Conservation (phyloP, 192 early-diverging fungal genomes). For the Podila clonocystis region DNA sequence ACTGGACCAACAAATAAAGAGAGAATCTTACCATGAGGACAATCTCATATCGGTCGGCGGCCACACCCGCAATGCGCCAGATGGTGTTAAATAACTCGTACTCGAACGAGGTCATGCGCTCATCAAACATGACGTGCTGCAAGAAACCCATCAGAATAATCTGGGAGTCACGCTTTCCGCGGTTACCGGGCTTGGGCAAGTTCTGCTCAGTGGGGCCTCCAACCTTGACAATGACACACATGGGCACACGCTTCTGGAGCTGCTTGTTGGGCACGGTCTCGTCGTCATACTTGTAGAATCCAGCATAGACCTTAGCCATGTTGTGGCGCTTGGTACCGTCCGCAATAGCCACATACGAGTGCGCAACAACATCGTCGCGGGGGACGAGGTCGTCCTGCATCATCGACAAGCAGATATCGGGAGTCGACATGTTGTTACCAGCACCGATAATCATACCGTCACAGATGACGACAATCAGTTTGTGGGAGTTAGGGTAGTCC, state of each 20-base stretch:
- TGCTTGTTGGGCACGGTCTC: constrained; percentile 59
- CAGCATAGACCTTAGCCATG: constrained; percentile 82
- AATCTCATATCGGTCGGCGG: constrained; percentile 82
- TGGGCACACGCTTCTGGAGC: constrained; percentile 67
- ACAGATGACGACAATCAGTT: constrained; percentile 86
- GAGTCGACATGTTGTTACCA: constrained; percentile 78
- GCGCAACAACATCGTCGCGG: constrained; percentile 62
- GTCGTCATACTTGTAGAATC: constrained; percentile 68
- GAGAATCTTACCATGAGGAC: constrained; percentile 65
- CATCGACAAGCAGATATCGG: constrained; percentile 82
- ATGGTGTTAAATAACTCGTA: constrained; percentile 90
- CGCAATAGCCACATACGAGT: constrained; percentile 74
- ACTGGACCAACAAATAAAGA: constrained; percentile 3
- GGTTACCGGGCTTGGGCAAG: constrained; percentile 78
- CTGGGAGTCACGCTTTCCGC: constrained; percentile 96
- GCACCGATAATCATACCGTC: constrained; percentile 92
- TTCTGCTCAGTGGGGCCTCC: constrained; percentile 72
- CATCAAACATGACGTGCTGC: constrained; percentile 79
- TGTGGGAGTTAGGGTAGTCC: constrained; percentile 88
- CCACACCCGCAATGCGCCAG: constrained; percentile 77
- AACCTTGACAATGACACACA: constrained; percentile 76
- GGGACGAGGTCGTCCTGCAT: constrained; percentile 66
- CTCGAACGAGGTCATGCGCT: constrained; percentile 91
- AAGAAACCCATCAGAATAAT: constrained; percentile 93
- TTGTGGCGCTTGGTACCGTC: constrained; percentile 77